Evolutionary conservation across 257 asterid species (phyloP).

Genomic region (Scutellaria minor): DNA sequence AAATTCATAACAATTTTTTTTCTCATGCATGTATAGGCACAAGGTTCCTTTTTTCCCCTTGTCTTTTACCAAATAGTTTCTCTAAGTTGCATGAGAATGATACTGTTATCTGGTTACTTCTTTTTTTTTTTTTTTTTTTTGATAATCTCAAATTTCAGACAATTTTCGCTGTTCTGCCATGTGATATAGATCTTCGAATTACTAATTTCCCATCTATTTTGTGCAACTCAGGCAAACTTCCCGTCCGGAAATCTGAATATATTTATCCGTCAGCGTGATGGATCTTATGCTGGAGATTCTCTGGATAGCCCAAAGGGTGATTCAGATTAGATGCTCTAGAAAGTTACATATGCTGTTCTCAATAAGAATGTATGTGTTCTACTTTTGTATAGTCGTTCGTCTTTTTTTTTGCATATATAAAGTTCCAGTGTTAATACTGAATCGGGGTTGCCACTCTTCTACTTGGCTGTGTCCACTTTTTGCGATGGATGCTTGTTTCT

Average conservation of each 20-base stretch:
- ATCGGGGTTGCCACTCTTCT: slow-evolving; percentile 34
- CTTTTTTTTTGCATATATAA: slow-evolving; percentile 35
- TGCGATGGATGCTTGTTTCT: slow-evolving; percentile 48
- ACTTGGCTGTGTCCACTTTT: slow-evolving; percentile 46
- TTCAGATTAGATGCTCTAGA: slow-evolving; percentile 49
- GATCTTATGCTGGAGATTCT: slow-evolving; percentile 80
- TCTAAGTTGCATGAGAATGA: no score
- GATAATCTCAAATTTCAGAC: background rate
- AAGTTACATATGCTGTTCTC: slow-evolving; percentile 15
- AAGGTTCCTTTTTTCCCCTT: background rate
- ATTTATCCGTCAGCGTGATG: slow-evolving; percentile 82
- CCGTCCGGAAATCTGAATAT: slow-evolving; percentile 78
- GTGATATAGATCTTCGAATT: background rate
- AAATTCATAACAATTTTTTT: background rate
- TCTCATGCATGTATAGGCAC: background rate
- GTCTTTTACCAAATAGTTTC: no score
- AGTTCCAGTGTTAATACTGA: slow-evolving; percentile 34
- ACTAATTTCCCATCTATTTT: slow-evolving; percentile 29
- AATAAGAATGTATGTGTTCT: slow-evolving; percentile 31
- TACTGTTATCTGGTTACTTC: no score
- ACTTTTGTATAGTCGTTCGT: slow-evolving; percentile 40
- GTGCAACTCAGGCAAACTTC: slow-evolving; percentile 56
- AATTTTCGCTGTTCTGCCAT: background rate
- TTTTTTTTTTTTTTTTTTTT: no score
- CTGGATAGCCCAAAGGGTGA: slow-evolving; percentile 75